Evolutionary conservation across 2,329 filamentous ascomycete genomes (phyloP).

Genomic region (Nothopassalora personata): DNA sequence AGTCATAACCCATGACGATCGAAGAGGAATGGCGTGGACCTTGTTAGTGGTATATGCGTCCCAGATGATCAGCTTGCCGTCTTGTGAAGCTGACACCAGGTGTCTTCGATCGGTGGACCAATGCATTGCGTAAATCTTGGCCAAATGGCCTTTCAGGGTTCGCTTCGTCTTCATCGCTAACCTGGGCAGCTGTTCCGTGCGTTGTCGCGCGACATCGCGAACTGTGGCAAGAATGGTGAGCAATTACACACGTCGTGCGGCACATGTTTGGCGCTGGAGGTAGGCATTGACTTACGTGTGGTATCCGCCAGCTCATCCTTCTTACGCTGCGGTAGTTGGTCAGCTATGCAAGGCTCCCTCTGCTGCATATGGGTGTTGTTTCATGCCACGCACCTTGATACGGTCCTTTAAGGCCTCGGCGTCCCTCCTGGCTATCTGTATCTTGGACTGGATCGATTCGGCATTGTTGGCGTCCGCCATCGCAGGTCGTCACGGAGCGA

Average conservation of each 20-base stretch:
- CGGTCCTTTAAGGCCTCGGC: conserved; percentile 95
- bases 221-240: conserved; percentile 51
- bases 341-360: not conserved
- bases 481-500: conserved; percentile 17
- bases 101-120: conserved; percentile 98
- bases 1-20: conserved; percentile 99
- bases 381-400: conserved; percentile 42
- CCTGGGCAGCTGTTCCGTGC: conserved; percentile 85
- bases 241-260: conserved; percentile 1
- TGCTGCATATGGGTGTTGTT: not conserved
- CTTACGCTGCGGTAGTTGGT: conserved; percentile 54
- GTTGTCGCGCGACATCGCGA: conserved; percentile 83
- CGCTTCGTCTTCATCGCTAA: conserved; percentile 97
- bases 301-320: conserved; percentile 99
- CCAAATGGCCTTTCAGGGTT: conserved; percentile 93
- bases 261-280: conserved; percentile 7
- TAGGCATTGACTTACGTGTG: conserved; percentile 65
- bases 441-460: conserved; percentile 53
- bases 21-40: conserved; percentile 93
- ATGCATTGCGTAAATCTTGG: conserved; percentile 99
- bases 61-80: conserved; percentile 99
- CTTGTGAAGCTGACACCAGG: conserved; percentile 94
- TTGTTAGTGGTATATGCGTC: conserved; percentile 99
- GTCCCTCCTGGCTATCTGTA: conserved; percentile 96
- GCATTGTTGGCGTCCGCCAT: conserved; percentile 47